Evolutionary conservation across 2,329 filamentous ascomycete genomes (phyloP), one percentile per base, ranked within the genome.

Genomic region (Metarhizium guizhouense): DNA sequence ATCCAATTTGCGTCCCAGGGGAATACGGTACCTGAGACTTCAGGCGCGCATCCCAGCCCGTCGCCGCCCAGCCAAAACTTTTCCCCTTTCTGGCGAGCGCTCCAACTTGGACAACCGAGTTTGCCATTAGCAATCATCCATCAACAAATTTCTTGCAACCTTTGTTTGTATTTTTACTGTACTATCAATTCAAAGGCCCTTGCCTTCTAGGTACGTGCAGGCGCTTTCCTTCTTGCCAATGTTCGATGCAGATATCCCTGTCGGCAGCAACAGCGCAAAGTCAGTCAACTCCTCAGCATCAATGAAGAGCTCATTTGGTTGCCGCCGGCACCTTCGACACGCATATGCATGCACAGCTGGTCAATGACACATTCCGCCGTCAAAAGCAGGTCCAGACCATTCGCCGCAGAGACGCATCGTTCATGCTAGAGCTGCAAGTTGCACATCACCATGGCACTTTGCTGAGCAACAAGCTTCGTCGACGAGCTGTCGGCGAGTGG

Each of bases 21-120:
- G 6, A 29, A 32, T 8, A 4, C 10, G 51, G 59, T 64, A 67
- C 68, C 66, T 70, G 64, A 70, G 62, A 68, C 63, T 65, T 70
- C 66, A 69, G 68, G 68, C 68, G 60, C 56, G 59, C 63, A 66
- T 32, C 13, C 6, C 56, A 55, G 49, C 56, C 53, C 56, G 58
- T 14, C 38, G 57, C 59, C 45, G 47, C 18, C 6, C 40, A 5
- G 20, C 54, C 62, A 65, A 68, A 67, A 64, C 63, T 68, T 68
- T 66, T 63, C 57, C 58, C 60, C 58, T 59, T 67, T 56, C 40
- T 45, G 38, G 25, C 29, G n/a, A 47, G 36, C 13, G 4, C 20
- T 38, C 20, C 48, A 52, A 38, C 48, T 52, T 45, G 48, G 16
- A 34, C 53, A 48, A 52, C 42, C 14, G 32, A 38, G 50, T 47